A percentile compares a stretch with the other conserved stretches of the same genome.
These are phyloP conservation scores for Fennellomyces sp. DNA, from an alignment of 371 early-diverging fungal genomes.

Conservation along the genomic window DNA sequence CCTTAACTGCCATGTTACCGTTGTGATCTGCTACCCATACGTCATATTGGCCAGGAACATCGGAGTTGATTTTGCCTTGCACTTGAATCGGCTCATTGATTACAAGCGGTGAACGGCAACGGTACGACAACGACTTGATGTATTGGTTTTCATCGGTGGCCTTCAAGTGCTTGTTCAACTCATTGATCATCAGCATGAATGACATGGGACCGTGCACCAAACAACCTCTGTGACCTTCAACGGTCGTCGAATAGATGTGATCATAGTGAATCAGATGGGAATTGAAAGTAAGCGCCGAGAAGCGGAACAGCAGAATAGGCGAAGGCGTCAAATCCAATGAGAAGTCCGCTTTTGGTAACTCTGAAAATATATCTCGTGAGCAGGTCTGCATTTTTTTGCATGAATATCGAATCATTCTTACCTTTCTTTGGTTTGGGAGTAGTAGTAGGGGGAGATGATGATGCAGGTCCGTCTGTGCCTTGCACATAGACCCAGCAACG, in stretches of 20 bases:
- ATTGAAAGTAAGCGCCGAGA: constrained; percentile 85
- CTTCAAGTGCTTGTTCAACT: constrained; percentile 28
- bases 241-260: constrained; percentile 60
- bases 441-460: not conserved
- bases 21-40: constrained; percentile 71
- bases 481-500: constrained; percentile 71
- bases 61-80: constrained; percentile 43
- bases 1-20: constrained; percentile 76
- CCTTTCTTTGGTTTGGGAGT: not conserved
- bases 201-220: constrained; percentile 85
- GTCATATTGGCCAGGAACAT: constrained; percentile 47
- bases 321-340: constrained; percentile 54
- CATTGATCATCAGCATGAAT: constrained; percentile 67
- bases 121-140: constrained; percentile 64
- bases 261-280: constrained; percentile 87
- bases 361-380: not conserved
- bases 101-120: constrained; percentile 69
- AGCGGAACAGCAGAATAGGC: constrained; percentile 75
- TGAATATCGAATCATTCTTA: not conserved
- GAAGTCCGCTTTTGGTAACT: constrained; percentile 55
- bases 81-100: constrained; percentile 59
- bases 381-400: not conserved
- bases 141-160: not conserved
- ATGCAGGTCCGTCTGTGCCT: constrained; percentile 8
- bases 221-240: constrained; percentile 74